Evolutionary conservation across 345 rosid genomes (phyloP).

Genomic region (Citrus inodora): DNA sequence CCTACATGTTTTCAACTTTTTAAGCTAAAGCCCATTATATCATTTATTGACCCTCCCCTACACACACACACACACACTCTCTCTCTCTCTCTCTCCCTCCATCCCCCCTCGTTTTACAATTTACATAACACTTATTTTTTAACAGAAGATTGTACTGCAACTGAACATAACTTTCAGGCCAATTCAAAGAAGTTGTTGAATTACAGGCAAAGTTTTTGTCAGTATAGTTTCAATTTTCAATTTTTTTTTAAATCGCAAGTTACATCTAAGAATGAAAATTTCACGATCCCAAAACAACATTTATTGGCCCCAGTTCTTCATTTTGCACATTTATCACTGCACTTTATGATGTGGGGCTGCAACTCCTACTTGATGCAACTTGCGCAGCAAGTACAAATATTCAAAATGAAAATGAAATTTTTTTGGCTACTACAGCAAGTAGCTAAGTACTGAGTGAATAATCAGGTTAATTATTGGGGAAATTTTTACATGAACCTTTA

Average conservation of each 20-base stretch:
- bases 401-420: too few relatives aligned
- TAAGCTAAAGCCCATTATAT: constrained; percentile 17
- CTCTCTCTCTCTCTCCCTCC: too few relatives aligned
- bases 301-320: neutral
- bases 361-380: neutral
- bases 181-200: neutral
- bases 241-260: too few relatives aligned
- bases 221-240: neutral
- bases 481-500: neutral
- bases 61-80: neutral
- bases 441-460: neutral
- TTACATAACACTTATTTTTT: neutral
- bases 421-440: too few relatives aligned
- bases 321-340: neutral
- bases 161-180: neutral
- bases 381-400: neutral
- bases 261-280: neutral
- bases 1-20: constrained; percentile 25
- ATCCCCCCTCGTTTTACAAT: neutral
- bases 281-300: neutral
- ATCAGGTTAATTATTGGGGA: neutral
- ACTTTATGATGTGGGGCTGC: neutral
- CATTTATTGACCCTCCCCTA: constrained; percentile 1
- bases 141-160: neutral
- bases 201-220: neutral